A percentile compares a stretch with the other conserved stretches of the same genome.
Conservation (phyloP, 2,329 filamentous ascomycete species). For the Botrytis pseudocinerea region DNA sequence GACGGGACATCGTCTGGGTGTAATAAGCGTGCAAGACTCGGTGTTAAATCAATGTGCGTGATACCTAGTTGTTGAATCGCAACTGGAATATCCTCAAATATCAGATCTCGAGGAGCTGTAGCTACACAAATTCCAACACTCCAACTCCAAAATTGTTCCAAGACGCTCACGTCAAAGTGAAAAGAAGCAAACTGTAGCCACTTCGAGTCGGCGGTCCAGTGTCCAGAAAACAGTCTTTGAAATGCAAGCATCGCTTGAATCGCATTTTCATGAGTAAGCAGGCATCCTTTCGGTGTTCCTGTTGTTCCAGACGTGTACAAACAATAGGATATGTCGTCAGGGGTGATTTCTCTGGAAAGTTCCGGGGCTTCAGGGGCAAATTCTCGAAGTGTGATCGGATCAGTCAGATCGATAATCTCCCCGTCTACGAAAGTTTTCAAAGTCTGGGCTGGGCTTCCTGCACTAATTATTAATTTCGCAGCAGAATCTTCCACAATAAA, state of each 20-base stretch:
- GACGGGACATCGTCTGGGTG: slow-evolving; percentile 79
- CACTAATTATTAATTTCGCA: slow-evolving; percentile 63
- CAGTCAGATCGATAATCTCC: slow-evolving; percentile 34
- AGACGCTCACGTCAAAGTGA: slow-evolving; percentile 89
- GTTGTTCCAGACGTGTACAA: slow-evolving; percentile 45
- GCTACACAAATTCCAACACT: slow-evolving; percentile 84
- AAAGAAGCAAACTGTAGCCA: slow-evolving; percentile 95
- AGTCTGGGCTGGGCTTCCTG: slow-evolving; percentile 46
- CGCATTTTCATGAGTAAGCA: slow-evolving; percentile 84
- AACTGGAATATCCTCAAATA: slow-evolving; percentile 78
- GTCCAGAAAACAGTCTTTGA: slow-evolving; percentile 70
- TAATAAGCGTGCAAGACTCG: slow-evolving; percentile 77
- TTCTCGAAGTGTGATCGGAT: slow-evolving; percentile 30
- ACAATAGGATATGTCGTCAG: slow-evolving; percentile 40
- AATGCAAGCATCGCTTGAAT: slow-evolving; percentile 90
- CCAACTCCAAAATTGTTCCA: slow-evolving; percentile 97
- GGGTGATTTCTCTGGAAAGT: slow-evolving; percentile 30
- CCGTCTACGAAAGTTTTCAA: slow-evolving; percentile 38
- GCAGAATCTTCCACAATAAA: slow-evolving; percentile 59
- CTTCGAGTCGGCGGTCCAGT: slow-evolving; percentile 71
- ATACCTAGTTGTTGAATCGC: slow-evolving; percentile 72
- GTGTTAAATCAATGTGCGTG: slow-evolving; percentile 90
- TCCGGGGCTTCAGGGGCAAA: slow-evolving; percentile 34
- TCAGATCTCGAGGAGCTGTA: slow-evolving; percentile 77
- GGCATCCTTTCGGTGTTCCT: slow-evolving; percentile 54